These are phyloP conservation scores for Ceratonia siliqua DNA, from an alignment of 306 rosid species.

Conservation along the genomic window DNA sequence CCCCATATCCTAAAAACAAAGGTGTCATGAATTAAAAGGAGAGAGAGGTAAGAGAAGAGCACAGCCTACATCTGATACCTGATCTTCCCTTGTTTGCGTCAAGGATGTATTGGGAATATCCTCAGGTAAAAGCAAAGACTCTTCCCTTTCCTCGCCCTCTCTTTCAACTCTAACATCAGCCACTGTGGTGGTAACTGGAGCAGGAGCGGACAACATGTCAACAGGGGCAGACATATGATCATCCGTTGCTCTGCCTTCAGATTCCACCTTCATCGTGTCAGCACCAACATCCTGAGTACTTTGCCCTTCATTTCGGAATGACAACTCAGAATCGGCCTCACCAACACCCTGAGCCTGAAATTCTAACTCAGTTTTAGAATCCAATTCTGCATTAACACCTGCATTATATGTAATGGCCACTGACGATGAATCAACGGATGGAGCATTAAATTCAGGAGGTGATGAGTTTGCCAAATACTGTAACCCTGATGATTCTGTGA, in stretches of 20 bases:
- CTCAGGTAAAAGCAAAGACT: slow-evolving; percentile 32
- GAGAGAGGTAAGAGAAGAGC: slow-evolving; percentile 53
- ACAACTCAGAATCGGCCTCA: slow-evolving; percentile 43
- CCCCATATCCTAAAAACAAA: slow-evolving; percentile 17
- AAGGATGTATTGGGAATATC: slow-evolving; percentile 41
- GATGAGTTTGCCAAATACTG: slow-evolving; percentile 43
- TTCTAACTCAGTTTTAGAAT: slow-evolving; percentile 38
- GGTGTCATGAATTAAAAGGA: slow-evolving; percentile 18
- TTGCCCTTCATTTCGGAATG: slow-evolving; percentile 38
- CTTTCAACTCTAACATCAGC: slow-evolving; percentile 30
- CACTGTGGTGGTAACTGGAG: slow-evolving; percentile 37
- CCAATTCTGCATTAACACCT: slow-evolving; percentile 32
- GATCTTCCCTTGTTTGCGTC: slow-evolving; percentile 68
- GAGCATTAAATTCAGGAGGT: slow-evolving; percentile 38
- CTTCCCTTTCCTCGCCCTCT: slow-evolving; percentile 38
- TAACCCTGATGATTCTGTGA: slow-evolving; percentile 41
- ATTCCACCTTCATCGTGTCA: slow-evolving; percentile 38
- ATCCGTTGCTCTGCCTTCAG: slow-evolving; percentile 39
- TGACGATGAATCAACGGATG: slow-evolving; percentile 38
- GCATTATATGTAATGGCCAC: slow-evolving; percentile 29
- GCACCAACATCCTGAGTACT: slow-evolving; percentile 28
- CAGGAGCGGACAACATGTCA: slow-evolving; percentile 34
- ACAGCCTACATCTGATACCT: slow-evolving; percentile 95
- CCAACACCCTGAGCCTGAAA: slow-evolving; percentile 37
- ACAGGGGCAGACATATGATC: slow-evolving; percentile 35